These are phyloP conservation scores for Simplicillium aogashimaense DNA, from an alignment of 2,329 filamentous ascomycete genomes.

Conservation along the genomic window DNA sequence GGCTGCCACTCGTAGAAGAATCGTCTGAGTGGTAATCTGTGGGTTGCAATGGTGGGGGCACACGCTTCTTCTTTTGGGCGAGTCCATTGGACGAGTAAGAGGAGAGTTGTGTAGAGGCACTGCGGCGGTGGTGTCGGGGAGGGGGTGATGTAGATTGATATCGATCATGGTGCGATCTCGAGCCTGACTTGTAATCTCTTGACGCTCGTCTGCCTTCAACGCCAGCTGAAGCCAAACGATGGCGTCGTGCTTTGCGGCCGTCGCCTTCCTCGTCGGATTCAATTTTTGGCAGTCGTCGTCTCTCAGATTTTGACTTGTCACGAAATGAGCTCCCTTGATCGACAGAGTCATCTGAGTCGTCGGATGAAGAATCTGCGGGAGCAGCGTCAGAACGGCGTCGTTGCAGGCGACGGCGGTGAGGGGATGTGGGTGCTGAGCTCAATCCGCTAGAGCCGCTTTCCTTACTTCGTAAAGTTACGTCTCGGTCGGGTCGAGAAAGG, in stretches of 20 bases:
- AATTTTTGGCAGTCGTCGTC: conserved; percentile 41
- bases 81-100: conserved; percentile 44
- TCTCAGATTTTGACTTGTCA: conserved; percentile 39
- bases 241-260: conserved; percentile 41
- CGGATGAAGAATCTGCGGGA: conserved; percentile 30
- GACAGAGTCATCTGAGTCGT: conserved; percentile 44
- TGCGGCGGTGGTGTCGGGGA: conserved; percentile 48
- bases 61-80: conserved; percentile 49
- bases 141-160: conserved; percentile 50
- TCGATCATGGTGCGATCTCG: conserved; percentile 17
- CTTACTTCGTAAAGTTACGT: conserved; percentile 30
- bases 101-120: conserved; percentile 53
- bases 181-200: conserved; percentile 25
- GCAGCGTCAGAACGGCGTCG: conserved; percentile 26
- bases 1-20: conserved; percentile 51
- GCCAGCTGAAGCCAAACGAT: conserved; percentile 37
- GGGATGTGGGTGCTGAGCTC: conserved; percentile 49
- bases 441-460: conserved; percentile 42
- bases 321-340: conserved; percentile 29
- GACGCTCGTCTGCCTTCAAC: conserved; percentile 20
- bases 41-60: conserved; percentile 50
- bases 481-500: conserved; percentile 25
- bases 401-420: conserved; percentile 24
- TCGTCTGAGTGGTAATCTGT: conserved; percentile 60
- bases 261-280: conserved; percentile 51